Base-by-base conservation (phyloP, 2,329 filamentous ascomycete species). In the Aspergillus pseudoglaucus region DNA sequence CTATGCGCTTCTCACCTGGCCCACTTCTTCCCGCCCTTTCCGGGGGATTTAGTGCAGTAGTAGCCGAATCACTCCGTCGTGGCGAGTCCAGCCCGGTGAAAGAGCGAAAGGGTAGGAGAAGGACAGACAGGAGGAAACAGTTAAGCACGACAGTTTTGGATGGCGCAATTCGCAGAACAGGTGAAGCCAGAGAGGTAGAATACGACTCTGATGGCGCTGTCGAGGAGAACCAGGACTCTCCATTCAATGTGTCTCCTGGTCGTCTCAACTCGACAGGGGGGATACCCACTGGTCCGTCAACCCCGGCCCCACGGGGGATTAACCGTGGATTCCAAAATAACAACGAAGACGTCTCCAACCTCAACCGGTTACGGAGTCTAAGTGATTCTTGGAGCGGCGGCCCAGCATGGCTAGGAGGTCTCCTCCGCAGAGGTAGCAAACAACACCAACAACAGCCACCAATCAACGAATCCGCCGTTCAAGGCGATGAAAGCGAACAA, bases 51-150 rank as follows among this genome's bases (percentile, higher is more conserved):
- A 80, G 75, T 59, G 82, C 78, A 1, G 78, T 86, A 42, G 80
- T 86, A 5, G 82, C 82, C 7, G 82, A 86, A 53, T 77, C 81
- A 18, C 69, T 85, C 22, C 75, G 81, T n/a, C 76, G 79, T 14
- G 78, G 79, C 12, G 71, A 79, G 50, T 73, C 73, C 7, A 68
- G 65, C 18, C 62, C 70, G 15, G 54, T 56, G 17, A 66, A 63
- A 46, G 60, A 63, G 32, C 64, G 67, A 20, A 58, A 56, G 40
- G 55, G 51, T 5, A 51, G 53, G 42, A 59, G 60, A 8, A 59
- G 55, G 46, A 47, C 52, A 6, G 57, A 60, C 18, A 62, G 59
- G 25, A 58, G 64, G 41, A 60, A 63, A 32, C 63, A 59, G 42
- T 45, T 60, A 3, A 61, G 61, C 17, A 58, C 60, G 8, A 55